Percentiles rank a stretch among this genome's conserved stretches.
These are phyloP conservation scores for Vaccinium macrocarpon DNA, from an alignment of 148 eudicot genomes.

Conservation along the genomic window DNA sequence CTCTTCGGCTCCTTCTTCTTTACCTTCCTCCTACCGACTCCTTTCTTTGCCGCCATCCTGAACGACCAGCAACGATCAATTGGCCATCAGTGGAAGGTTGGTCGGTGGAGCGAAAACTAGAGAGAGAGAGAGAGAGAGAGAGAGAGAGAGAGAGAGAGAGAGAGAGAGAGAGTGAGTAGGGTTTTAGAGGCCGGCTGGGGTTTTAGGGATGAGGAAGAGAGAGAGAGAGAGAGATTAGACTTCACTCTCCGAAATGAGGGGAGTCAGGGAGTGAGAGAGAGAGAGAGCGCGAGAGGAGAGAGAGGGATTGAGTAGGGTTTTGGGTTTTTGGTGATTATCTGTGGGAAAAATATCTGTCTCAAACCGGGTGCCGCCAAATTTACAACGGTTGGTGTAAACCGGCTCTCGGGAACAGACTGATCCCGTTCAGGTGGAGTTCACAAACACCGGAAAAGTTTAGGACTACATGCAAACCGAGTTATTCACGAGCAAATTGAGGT, in stretches of 20 bases:
- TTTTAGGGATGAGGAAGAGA: neutral
- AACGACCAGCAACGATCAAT: neutral
- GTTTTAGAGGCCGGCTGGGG: neutral
- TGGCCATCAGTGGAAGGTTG: neutral
- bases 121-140: neutral
- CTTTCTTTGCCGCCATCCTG: neutral
- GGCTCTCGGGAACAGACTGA: neutral
- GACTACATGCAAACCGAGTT: too few relatives aligned
- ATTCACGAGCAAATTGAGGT: too few relatives aligned
- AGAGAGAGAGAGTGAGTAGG: slow-evolving; percentile 1
- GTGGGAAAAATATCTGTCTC: neutral
- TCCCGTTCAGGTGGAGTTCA: too few relatives aligned
- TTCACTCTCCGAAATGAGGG: slow-evolving; percentile 14
- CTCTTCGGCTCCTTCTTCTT: slow-evolving; percentile 22
- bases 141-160: neutral
- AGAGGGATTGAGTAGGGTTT: slow-evolving; percentile 30
- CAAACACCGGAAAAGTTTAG: too few relatives aligned
- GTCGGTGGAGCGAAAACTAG: neutral
- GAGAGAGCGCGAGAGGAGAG: too few relatives aligned
- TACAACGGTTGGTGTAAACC: neutral
- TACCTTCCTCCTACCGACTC: slow-evolving; percentile 12
- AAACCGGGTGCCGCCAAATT: neutral
- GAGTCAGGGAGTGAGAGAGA: neutral
- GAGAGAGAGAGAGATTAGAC: neutral
- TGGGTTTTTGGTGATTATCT: slow-evolving; percentile 29